A percentile compares a stretch with the other conserved stretches of the same genome.
phyloP scores from a whole-genome alignment of 495 filamentous ascomycete species.

The Neurospora sp. region DNA sequence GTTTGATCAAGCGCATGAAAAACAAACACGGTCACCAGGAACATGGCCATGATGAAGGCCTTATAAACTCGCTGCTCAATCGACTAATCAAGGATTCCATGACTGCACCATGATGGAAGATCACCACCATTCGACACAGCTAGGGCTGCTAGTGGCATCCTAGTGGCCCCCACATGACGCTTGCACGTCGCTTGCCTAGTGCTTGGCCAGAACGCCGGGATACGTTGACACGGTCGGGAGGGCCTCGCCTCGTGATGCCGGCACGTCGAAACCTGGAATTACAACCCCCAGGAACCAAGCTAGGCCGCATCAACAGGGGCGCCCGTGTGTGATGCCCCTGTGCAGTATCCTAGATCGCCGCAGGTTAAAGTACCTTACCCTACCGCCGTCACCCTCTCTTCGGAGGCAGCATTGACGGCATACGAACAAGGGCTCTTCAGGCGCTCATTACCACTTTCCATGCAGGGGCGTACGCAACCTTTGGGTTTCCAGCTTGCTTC shows the following conservation, averaged over 20 bases:
- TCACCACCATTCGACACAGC: neutral
- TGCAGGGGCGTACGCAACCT: neutral
- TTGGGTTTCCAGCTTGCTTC: neutral
- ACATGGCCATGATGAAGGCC: neutral
- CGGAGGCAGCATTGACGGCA: neutral
- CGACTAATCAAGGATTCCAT: neutral
- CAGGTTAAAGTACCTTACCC: neutral
- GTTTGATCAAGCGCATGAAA: neutral
- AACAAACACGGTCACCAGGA: neutral
- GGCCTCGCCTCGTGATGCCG: neutral
- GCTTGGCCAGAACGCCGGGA: neutral
- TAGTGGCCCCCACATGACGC: neutral
- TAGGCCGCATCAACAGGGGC: neutral
- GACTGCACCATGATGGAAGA: neutral
- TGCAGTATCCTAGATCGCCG: neutral
- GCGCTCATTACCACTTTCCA: neutral
- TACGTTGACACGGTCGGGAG: neutral
- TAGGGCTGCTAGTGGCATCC: neutral
- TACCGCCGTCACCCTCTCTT: neutral
- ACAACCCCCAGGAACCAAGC: neutral
- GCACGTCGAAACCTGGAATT: neutral
- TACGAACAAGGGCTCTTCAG: neutral
- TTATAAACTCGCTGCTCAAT: neutral
- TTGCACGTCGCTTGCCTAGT: neutral
- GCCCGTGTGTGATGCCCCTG: neutral